Evolutionary conservation across 768 basidiomycete species (phyloP).

Genomic region (Cystofilobasidium ferigula): DNA sequence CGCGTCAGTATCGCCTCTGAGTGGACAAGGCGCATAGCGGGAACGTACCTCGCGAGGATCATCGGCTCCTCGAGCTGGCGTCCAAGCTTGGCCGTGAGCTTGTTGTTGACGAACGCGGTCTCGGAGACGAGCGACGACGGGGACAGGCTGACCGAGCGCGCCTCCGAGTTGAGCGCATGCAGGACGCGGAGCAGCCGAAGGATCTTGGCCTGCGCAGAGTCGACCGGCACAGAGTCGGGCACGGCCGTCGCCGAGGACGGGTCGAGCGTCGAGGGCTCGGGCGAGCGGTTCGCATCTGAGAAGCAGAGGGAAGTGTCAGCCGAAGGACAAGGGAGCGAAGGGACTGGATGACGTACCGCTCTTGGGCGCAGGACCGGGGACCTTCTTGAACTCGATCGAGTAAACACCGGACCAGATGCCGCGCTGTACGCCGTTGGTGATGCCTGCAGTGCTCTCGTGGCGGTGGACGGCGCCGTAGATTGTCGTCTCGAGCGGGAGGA

Average conservation of each 20-base stretch:
- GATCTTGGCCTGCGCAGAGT: slow-evolving; percentile 78
- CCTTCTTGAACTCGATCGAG: slow-evolving; percentile 85
- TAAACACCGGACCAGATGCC: slow-evolving; percentile 75
- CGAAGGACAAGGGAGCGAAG: not conserved
- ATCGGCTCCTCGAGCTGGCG: slow-evolving; percentile 95
- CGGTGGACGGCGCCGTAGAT: slow-evolving; percentile 95
- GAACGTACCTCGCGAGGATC: slow-evolving; percentile 83
- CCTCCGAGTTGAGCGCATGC: slow-evolving; percentile 63
- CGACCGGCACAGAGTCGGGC: slow-evolving; percentile 69
- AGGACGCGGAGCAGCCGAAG: slow-evolving; percentile 78
- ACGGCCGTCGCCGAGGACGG: slow-evolving; percentile 53
- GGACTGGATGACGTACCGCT: slow-evolving; percentile 25
- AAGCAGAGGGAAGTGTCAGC: not conserved
- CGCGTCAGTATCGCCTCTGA: not conserved
- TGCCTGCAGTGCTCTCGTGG: slow-evolving; percentile 50
- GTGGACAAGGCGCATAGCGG: not conserved
- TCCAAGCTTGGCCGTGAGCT: slow-evolving; percentile 92
- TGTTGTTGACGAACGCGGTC: slow-evolving; percentile 89
- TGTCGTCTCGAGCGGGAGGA: slow-evolving; percentile 73
- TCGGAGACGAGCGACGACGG: slow-evolving; percentile 46
- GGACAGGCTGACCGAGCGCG: slow-evolving; percentile 25
- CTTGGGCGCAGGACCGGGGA: slow-evolving; percentile 60
- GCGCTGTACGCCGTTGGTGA: slow-evolving; percentile 15
- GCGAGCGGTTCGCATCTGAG: slow-evolving; percentile 16
- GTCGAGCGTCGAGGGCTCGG: slow-evolving; percentile 33